Evolutionary conservation across 2,329 filamentous ascomycete genomes (phyloP).

Genomic region (Fusarium sp.): DNA sequence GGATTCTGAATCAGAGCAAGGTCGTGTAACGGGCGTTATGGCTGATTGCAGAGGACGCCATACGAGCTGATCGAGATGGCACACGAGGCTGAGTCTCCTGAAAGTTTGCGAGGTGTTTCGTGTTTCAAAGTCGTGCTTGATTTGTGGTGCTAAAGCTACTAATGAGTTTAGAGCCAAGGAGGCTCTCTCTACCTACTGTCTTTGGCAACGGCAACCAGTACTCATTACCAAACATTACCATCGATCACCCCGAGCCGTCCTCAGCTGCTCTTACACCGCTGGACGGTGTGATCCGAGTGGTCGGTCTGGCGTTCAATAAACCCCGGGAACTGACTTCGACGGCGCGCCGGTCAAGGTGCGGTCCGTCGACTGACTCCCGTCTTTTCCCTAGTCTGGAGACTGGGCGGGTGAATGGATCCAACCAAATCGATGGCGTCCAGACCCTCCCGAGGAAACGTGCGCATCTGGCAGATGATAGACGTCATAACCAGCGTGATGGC

Average conservation of each 20-base stretch:
- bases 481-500: slow-evolving; percentile 22
- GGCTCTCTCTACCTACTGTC: not conserved
- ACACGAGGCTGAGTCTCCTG: not conserved
- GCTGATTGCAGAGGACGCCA: not conserved
- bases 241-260: not conserved
- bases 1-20: not conserved
- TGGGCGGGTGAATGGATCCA: slow-evolving; percentile 39
- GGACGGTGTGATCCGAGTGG: slow-evolving; percentile 16
- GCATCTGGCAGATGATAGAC: slow-evolving; percentile 23
- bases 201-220: not conserved
- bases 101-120: not conserved
- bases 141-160: not conserved
- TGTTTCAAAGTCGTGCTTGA: not conserved
- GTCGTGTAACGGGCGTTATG: not conserved
- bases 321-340: slow-evolving; percentile 44
- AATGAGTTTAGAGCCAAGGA: not conserved
- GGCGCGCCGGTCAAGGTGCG: slow-evolving; percentile 44
- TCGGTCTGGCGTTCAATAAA: slow-evolving; percentile 27
- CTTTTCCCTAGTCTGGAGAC: slow-evolving; percentile 44
- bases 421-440: slow-evolving; percentile 32
- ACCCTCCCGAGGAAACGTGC: slow-evolving; percentile 21
- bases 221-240: not conserved
- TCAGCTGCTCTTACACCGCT: slow-evolving; percentile 33
- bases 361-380: slow-evolving; percentile 46
- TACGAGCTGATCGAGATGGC: not conserved